Evolutionary conservation across 2,329 filamentous ascomycete genomes (phyloP), one percentile per base, ranked within the genome.

Genomic region (Bipolaris oryzae): DNA sequence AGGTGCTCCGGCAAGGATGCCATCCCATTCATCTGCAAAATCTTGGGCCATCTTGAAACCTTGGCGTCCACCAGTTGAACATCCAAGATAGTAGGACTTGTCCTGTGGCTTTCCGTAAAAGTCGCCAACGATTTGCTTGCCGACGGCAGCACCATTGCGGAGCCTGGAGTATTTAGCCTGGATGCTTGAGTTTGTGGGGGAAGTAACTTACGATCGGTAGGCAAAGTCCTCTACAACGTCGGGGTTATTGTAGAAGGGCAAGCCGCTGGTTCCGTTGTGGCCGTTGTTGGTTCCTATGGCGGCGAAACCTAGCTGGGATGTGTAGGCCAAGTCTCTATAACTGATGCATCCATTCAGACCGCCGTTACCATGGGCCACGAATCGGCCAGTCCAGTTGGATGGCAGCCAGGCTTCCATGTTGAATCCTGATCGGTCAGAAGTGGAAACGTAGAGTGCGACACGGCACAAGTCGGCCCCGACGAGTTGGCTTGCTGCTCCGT

Each of bases 151-250:
- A 18, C 70, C 70, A 16, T 63, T 69, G 23, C 69, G 62, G 68
- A 79, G 49, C 63, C 77, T 46, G 67, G 4, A 11, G 15, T 15
- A 2, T 39, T 57, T 43, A 61, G 65, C 41, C 23, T 11, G 7
- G 0, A 0, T n/a, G 25, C 49, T n/a, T 9, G 7, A 16, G 21
- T 10, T 0, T n/a, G 16, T 6, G 11, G 1, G 2, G 11, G 13
- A n/a, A 35, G 20, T 7, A 25, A 61, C 69, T 61, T 50, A 70
- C 44, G 79, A 76, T 16, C 79, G 74, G 54, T 78, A 82, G 9
- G 78, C 79, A 60, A 82, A 84, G 57, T 84, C 82, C 34, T 76
- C 73, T 1, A 83, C 62, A 7, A 81, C 74, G 16, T 80, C 79
- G 0, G 76, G 67, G 20, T 81, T 79, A 16, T 78, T 72, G 47